Evolutionary conservation across 208 protist genomes (phyloP).

Genomic region (Leishmania major): DNA sequence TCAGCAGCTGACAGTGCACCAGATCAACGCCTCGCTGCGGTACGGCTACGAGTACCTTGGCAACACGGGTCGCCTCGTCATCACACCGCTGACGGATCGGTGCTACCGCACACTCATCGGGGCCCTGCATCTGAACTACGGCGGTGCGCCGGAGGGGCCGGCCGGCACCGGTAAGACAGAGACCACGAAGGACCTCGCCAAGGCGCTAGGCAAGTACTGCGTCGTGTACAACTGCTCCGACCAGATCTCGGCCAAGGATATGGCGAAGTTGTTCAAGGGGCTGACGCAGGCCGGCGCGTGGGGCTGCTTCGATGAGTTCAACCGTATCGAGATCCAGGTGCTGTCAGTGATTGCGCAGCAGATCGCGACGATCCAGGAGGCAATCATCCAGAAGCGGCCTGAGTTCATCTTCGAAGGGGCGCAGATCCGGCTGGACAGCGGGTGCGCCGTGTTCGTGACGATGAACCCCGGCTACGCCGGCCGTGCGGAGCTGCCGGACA

Average conservation of each 20-base stretch:
- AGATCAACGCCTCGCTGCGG: constrained; percentile 92
- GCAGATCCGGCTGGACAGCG: constrained; percentile 90
- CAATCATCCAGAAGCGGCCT: constrained; percentile 80
- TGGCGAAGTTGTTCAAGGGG: constrained; percentile 97
- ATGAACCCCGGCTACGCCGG: constrained; percentile 99
- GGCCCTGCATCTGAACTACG: constrained; percentile 97
- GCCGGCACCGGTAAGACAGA: constrained; percentile 99
- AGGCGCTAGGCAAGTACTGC: constrained; percentile 95
- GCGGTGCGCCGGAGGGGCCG: constrained; percentile 96
- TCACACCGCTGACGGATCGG: constrained; percentile 96
- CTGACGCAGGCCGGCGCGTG: constrained; percentile 94
- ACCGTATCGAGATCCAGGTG: constrained; percentile 97
- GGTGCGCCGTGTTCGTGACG: constrained; percentile 97
- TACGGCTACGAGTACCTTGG: constrained; percentile 98
- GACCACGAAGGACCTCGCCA: constrained; percentile 98
- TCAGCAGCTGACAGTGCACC: constrained; percentile 84
- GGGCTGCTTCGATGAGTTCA: constrained; percentile 99
- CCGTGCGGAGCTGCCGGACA: constrained; percentile 97
- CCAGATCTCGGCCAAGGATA: constrained; percentile 95
- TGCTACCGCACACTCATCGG: constrained; percentile 97
- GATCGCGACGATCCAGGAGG: constrained; percentile 94
- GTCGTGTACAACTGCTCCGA: constrained; percentile 99
- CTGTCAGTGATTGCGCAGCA: constrained; percentile 98
- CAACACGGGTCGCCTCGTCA: constrained; percentile 95
- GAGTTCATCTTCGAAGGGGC: constrained; percentile 96